Percentiles rank a stretch among this genome's conserved stretches.
Conservation (phyloP, 2,329 filamentous ascomycete species). For the Ophiocordyceps polyrhachis-furcata region DNA sequence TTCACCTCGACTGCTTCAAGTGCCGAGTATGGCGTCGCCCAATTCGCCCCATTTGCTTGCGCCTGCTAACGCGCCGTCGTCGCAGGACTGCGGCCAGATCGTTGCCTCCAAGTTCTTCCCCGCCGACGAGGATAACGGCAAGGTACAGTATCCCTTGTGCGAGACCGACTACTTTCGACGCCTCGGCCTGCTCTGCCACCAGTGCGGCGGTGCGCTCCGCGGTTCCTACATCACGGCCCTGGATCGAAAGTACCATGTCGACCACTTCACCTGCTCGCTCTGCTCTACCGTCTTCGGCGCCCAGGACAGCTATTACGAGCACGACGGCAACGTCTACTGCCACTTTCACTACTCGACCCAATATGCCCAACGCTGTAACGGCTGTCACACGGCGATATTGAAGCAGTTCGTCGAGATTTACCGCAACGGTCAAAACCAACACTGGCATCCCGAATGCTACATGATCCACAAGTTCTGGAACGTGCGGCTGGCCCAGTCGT, state of each 20-base stretch:
- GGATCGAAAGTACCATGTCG: conserved; percentile 96
- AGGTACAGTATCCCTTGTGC: conserved; percentile 81
- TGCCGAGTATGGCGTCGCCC: conserved; percentile 51
- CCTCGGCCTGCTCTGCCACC: conserved; percentile 75
- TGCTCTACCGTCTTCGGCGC: conserved; percentile 97
- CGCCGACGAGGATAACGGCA: conserved; percentile 73
- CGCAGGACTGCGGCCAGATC: conserved; percentile 84
- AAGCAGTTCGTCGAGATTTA: conserved; percentile 99
- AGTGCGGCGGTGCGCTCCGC: conserved; percentile 79
- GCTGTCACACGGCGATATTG: conserved; percentile 88
- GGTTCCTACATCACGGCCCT: conserved; percentile 97
- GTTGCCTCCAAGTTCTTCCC: conserved; percentile 99
- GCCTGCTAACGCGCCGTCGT: conserved; percentile 1
- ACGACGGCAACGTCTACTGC: conserved; percentile 90
- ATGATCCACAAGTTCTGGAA: conserved; percentile 99
- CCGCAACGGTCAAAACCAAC: conserved; percentile 91
- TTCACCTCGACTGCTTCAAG: conserved; percentile 94
- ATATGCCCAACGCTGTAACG: conserved; percentile 90
- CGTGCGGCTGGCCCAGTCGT: conserved; percentile 56
- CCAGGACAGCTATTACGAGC: conserved; percentile 97
- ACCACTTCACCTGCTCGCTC: conserved; percentile 95
- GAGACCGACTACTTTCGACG: conserved; percentile 96
- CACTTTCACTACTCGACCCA: conserved; percentile 98
- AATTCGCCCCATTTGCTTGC: background rate
- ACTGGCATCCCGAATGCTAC: conserved; percentile 99